Evolutionary conservation across 225 moss, liverwort and hornwort species (phyloP).

Genomic region (Sphagnum contortum): DNA sequence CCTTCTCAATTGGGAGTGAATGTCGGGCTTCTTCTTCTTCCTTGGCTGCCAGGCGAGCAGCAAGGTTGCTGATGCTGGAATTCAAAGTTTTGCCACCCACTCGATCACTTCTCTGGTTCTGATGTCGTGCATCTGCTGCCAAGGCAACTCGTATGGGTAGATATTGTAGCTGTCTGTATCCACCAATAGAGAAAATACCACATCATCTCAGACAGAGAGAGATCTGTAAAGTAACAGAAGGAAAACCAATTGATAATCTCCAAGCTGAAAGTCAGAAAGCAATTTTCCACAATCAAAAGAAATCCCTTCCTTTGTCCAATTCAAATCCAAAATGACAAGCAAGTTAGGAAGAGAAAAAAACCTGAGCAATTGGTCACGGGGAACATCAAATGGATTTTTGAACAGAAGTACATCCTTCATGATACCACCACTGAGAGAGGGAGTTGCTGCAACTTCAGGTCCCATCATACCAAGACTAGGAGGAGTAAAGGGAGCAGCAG

Average conservation of each 20-base stretch:
- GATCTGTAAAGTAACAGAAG: too few species aligned
- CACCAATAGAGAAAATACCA: too few species aligned
- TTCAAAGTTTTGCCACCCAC: conserved; percentile 51
- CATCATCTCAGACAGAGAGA: too few species aligned
- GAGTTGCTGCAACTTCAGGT: conserved; percentile 33
- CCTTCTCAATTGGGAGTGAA: conserved; percentile 98
- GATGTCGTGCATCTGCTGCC: conserved; percentile 65
- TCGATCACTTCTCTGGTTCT: conserved; percentile 70
- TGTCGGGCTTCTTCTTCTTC: conserved; percentile 99
- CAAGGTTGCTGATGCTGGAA: conserved; percentile 80
- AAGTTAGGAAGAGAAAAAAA: conserved; percentile 2
- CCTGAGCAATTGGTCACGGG: conserved; percentile 87
- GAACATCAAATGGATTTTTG: conserved; percentile 89
- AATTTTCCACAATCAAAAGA: too few species aligned
- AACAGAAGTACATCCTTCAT: conserved; percentile 86
- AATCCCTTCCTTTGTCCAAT: too few species aligned
- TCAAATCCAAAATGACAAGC: too few species aligned
- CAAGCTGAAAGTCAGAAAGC: too few species aligned
- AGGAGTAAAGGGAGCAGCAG: conserved; percentile 14
- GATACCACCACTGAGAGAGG: conserved; percentile 38
- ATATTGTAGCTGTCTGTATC: conserved; percentile 75
- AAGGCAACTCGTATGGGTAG: conserved; percentile 87
- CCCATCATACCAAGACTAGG: conserved; percentile 27
- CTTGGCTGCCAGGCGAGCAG: conserved; percentile 81
- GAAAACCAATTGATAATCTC: too few species aligned